A percentile compares a stretch with the other conserved stretches of the same genome.
These are phyloP conservation scores for Coriaria nepalensis DNA, from an alignment of 306 rosid genomes.

Conservation along the genomic window DNA sequence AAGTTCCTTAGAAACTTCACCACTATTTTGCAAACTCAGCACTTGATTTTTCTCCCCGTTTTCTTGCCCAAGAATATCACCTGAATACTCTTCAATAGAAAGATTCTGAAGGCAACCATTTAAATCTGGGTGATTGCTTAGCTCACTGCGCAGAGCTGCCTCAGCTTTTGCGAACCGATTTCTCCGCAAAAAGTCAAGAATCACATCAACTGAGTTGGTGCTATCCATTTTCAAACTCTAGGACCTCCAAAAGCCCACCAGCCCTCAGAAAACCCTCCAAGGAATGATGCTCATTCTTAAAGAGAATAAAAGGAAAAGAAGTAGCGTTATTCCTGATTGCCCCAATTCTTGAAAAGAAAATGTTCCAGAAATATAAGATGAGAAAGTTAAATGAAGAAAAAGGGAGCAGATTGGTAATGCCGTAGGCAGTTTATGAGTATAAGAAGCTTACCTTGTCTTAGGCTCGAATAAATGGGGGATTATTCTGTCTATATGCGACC, in stretches of 20 bases:
- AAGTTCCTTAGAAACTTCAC: conserved; percentile 62
- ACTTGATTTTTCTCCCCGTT: conserved; percentile 46
- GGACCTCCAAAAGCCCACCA: conserved; percentile 32
- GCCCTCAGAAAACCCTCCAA: conserved; percentile 17
- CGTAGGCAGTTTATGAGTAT: background rate
- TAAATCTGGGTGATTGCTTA: conserved; percentile 47
- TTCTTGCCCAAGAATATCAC: conserved; percentile 24
- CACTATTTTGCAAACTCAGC: conserved; percentile 23
- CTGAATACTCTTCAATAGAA: conserved; percentile 42
- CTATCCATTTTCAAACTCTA: conserved; percentile 52
- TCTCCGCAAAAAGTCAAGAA: conserved; percentile 73
- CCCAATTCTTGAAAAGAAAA: conserved; percentile 5
- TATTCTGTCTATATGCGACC: conserved; percentile 36
- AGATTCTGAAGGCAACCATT: conserved; percentile 68
- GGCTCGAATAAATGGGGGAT: conserved; percentile 28
- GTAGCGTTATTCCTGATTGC: conserved; percentile 7
- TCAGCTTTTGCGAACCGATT: conserved; percentile 76
- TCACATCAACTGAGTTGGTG: conserved; percentile 60
- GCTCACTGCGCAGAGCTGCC: conserved; percentile 85
- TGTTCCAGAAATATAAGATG: background rate
- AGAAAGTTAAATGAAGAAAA: background rate
- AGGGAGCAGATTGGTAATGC: background rate
- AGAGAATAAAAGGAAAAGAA: background rate
- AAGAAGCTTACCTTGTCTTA: conserved; percentile 36
- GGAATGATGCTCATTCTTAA: conserved; percentile 19